Percentiles rank a stretch among this genome's conserved stretches.
Conservation (phyloP, 2,329 filamentous ascomycete genomes). For the Rachicladosporium sp. region DNA sequence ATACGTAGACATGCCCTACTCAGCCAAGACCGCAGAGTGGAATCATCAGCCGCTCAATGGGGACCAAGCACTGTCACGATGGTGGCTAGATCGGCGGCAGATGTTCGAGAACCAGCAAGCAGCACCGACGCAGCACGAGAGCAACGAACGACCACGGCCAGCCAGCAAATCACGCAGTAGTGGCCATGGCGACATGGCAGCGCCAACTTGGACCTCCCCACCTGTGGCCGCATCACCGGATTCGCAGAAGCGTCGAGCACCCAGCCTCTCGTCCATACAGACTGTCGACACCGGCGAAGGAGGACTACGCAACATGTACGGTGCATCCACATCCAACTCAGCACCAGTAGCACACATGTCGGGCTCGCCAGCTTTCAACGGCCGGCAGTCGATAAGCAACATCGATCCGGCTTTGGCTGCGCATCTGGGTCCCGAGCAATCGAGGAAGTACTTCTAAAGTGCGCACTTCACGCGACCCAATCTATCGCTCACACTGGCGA, state of each 20-base stretch:
- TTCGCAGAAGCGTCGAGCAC: slow-evolving; percentile 1
- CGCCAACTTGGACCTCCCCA: background rate
- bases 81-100: slow-evolving; percentile 5
- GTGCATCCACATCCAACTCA: background rate
- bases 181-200: background rate
- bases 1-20: slow-evolving; percentile 5
- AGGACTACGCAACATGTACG: background rate
- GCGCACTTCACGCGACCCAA: too few species aligned
- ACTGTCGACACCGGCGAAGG: slow-evolving; percentile 4
- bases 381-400: slow-evolving; percentile 2
- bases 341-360: slow-evolving; percentile 1
- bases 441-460: slow-evolving; percentile 3
- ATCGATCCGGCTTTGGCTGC: slow-evolving; percentile 6
- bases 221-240: background rate
- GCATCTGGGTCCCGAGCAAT: slow-evolving; percentile 3
- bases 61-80: slow-evolving; percentile 2
- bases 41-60: slow-evolving; percentile 5
- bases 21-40: slow-evolving; percentile 5
- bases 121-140: background rate
- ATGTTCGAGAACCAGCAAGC: slow-evolving; percentile 1
- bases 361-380: slow-evolving; percentile 4
- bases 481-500: too few species aligned
- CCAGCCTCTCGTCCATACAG: slow-evolving; percentile 4
- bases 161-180: too few species aligned
- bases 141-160: too few species aligned